Evolutionary conservation across 352 stramenopile species (phyloP).

Genomic region (Globisporangium apiculatum): DNA sequence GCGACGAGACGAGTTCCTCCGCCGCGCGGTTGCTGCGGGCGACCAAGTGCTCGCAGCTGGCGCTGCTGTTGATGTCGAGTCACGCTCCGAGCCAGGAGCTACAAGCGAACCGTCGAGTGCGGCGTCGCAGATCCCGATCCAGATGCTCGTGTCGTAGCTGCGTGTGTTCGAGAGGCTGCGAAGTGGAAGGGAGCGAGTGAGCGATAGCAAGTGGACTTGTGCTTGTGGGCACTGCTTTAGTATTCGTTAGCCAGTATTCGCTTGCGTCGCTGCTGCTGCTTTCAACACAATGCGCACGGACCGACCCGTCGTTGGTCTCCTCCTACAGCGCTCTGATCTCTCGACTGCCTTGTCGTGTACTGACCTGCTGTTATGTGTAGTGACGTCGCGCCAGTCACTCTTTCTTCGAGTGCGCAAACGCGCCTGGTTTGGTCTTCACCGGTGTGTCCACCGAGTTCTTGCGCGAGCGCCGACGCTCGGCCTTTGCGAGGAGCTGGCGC

Average conservation of each 20-base stretch:
- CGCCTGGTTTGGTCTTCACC: constrained; percentile 34
- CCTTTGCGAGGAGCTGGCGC: constrained; percentile 84
- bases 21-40: constrained; percentile 16
- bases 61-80: not conserved
- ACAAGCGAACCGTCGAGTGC: constrained; percentile 1
- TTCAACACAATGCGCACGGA: no score
- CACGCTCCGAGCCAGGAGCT: not conserved
- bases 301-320: no score
- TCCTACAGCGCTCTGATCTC: not conserved
- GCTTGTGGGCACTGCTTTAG: no score
- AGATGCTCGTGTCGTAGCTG: constrained; percentile 63
- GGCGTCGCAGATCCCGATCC: constrained; percentile 43
- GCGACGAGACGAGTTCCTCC: constrained; percentile 41
- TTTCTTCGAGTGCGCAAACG: constrained; percentile 56
- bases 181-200: no score
- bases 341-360: no score
- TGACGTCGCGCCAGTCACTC: constrained; percentile 15
- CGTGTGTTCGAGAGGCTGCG: no score
- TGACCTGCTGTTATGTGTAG: not conserved
- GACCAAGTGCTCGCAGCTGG: not conserved
- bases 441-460: constrained; percentile 61
- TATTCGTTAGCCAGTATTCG: no score
- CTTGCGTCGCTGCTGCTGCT: no score
- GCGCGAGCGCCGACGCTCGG: constrained; percentile 80
- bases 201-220: no score